phyloP scores from a whole-genome alignment of 2,329 filamentous ascomycete genomes.

The Fusarium falciforme region DNA sequence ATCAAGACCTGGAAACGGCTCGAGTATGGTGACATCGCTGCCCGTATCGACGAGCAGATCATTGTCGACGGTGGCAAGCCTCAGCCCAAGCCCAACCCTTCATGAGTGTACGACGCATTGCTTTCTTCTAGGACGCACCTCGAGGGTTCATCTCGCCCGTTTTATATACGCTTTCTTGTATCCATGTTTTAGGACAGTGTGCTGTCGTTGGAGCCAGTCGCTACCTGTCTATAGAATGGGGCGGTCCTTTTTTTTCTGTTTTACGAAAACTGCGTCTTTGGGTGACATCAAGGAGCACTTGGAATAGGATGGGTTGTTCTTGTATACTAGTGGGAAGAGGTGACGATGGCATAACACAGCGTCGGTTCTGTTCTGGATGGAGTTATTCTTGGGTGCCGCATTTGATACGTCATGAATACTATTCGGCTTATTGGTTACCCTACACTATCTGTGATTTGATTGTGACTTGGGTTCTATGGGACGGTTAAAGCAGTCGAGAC shows the following conservation, averaged over 20 bases:
- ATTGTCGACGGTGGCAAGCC: conserved; percentile 72
- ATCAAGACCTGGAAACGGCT: conserved; percentile 94
- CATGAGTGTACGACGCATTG: conserved; percentile 29
- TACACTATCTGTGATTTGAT: neutral
- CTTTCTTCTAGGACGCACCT: neutral
- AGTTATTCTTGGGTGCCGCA: conserved; percentile 26
- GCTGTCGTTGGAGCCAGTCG: neutral
- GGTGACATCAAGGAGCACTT: conserved; percentile 19
- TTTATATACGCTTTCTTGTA: conserved; percentile 26
- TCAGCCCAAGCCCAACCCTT: conserved; percentile 15
- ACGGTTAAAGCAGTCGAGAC: neutral
- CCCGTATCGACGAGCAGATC: conserved; percentile 71
- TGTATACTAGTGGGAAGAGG: conserved; percentile 29
- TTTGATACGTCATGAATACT: conserved; percentile 7
- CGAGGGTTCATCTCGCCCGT: neutral
- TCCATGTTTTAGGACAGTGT: conserved; percentile 18
- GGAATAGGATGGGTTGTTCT: conserved; percentile 1
- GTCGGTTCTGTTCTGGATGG: conserved; percentile 23
- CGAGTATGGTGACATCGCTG: conserved; percentile 70
- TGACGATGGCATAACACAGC: conserved; percentile 21
- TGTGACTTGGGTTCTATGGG: neutral
- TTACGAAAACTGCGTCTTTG: conserved; percentile 18
- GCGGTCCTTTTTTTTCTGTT: conserved; percentile 8
- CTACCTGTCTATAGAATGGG: conserved; percentile 26
- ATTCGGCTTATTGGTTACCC: conserved; percentile 10